Evolutionary conservation across 2,329 filamentous ascomycete genomes (phyloP).

Genomic region (Botrytis tulipae): DNA sequence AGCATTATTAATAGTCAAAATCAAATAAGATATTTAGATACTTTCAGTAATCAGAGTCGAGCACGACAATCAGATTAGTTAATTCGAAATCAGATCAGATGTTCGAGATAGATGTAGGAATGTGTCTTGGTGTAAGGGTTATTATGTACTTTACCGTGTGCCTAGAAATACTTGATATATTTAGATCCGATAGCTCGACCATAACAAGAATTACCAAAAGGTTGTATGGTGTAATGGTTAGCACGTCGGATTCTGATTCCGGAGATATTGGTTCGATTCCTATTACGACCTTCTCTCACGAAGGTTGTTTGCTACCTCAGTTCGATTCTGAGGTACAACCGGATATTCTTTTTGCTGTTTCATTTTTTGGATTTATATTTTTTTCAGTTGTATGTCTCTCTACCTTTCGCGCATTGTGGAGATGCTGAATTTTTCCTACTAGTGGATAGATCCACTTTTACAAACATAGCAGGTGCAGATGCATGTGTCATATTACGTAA

Average conservation of each 20-base stretch:
- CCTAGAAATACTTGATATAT: rapidly evolving
- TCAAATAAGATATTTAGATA: not conserved
- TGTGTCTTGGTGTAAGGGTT: not conserved
- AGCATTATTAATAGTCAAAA: no score
- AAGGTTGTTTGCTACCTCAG: slow-evolving; percentile 12
- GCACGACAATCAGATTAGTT: not conserved
- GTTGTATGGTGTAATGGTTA: slow-evolving; percentile 28
- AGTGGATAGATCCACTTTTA: not conserved
- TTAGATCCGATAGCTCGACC: rapidly evolving
- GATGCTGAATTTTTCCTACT: not conserved
- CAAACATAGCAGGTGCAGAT: not conserved
- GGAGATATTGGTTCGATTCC: slow-evolving; percentile 28
- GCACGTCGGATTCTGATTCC: slow-evolving; percentile 30
- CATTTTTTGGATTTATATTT: no score
- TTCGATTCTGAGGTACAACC: not conserved
- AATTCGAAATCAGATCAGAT: not conserved
- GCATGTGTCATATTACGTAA: slow-evolving; percentile 8
- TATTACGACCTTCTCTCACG: slow-evolving; percentile 14
- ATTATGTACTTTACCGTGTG: no score
- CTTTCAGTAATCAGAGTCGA: not conserved
- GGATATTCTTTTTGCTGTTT: not conserved
- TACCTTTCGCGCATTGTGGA: not conserved
- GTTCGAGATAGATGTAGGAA: not conserved
- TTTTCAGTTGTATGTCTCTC: not conserved
- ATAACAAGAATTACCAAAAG: not conserved